Percentiles rank a stretch among this genome's conserved stretches.
phyloP scores from a whole-genome alignment of 2,329 filamentous ascomycete genomes.

The Macrophomina phaseolina region DNA sequence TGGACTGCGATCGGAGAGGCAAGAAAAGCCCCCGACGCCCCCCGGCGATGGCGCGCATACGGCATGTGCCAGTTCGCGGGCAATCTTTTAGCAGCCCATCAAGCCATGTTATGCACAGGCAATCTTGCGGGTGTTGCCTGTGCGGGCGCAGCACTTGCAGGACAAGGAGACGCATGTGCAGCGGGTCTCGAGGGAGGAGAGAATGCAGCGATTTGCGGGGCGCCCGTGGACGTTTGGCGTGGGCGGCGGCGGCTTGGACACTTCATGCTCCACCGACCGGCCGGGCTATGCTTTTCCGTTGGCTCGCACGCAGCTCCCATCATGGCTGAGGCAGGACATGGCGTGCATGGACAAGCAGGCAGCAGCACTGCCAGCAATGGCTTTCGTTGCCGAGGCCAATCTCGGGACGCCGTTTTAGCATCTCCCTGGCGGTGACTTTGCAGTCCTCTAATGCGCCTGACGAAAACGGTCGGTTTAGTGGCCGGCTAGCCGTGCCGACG shows the following conservation, averaged over 20 bases:
- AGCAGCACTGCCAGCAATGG: constrained; percentile 2
- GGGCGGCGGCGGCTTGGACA: constrained; percentile 6
- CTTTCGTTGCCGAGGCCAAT: neutral
- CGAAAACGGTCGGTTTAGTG: constrained; percentile 10
- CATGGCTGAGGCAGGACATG: neutral
- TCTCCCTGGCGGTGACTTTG: neutral
- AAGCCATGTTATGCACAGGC: constrained; percentile 20
- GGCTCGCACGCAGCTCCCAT: neutral
- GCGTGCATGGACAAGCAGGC: constrained; percentile 1
- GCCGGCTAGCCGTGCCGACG: neutral
- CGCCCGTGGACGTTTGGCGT: neutral
- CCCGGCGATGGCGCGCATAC: constrained; percentile 24
- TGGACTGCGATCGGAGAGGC: neutral
- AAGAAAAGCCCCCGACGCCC: constrained; percentile 4
- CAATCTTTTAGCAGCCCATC: neutral
- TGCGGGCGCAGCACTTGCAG: constrained; percentile 14
- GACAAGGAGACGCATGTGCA: constrained; percentile 6
- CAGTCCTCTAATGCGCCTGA: constrained; percentile 11
- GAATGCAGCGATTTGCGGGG: constrained; percentile 7
- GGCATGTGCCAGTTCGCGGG: constrained; percentile 8
- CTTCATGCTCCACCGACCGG: constrained; percentile 11
- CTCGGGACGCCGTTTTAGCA: neutral
- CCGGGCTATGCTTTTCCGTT: constrained; percentile 4
- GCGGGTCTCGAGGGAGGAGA: neutral
- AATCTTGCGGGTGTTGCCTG: constrained; percentile 4